Evolutionary conservation across 345 rosid species (phyloP).

Genomic region (Orychophragmus violaceus): DNA sequence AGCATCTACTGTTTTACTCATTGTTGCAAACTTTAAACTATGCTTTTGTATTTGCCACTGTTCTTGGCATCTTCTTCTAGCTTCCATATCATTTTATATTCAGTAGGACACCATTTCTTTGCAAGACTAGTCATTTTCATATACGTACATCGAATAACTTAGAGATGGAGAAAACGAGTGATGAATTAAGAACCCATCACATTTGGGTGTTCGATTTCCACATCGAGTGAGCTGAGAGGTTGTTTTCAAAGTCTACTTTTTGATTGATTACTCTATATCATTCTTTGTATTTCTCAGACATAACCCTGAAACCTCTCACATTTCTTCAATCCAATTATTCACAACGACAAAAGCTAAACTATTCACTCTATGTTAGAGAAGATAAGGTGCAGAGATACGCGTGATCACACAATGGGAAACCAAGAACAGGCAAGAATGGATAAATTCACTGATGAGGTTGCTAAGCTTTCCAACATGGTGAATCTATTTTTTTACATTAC

Average conservation of each 20-base stretch:
- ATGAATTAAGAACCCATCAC: not conserved
- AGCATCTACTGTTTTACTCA: constrained; percentile 18
- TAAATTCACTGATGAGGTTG: constrained; percentile 42
- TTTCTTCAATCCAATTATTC: not conserved
- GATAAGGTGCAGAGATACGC: not conserved
- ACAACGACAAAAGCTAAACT: constrained; percentile 17
- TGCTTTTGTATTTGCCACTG: constrained; percentile 22
- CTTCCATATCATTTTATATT: constrained; percentile 10
- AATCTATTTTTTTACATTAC: not conserved
- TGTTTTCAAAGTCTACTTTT: constrained; percentile 20
- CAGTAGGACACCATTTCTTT: constrained; percentile 19
- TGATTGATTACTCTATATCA: not conserved
- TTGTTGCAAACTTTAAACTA: constrained; percentile 11
- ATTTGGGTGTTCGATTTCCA: not conserved
- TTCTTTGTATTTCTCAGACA: not conserved
- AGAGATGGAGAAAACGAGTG: constrained; percentile 8
- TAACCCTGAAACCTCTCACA: not conserved
- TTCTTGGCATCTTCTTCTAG: constrained; percentile 23
- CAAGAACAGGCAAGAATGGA: constrained; percentile 7
- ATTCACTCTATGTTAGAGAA: not conserved
- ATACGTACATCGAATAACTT: not conserved
- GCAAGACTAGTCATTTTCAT: constrained; percentile 25
- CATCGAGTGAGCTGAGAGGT: constrained; percentile 10
- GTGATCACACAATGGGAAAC: constrained; percentile 9
- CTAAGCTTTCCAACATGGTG: constrained; percentile 46